A percentile compares a stretch with the other conserved stretches of the same genome.
These are phyloP conservation scores for Fistulinella prunicolor DNA, from an alignment of 768 basidiomycete species.

Conservation along the genomic window DNA sequence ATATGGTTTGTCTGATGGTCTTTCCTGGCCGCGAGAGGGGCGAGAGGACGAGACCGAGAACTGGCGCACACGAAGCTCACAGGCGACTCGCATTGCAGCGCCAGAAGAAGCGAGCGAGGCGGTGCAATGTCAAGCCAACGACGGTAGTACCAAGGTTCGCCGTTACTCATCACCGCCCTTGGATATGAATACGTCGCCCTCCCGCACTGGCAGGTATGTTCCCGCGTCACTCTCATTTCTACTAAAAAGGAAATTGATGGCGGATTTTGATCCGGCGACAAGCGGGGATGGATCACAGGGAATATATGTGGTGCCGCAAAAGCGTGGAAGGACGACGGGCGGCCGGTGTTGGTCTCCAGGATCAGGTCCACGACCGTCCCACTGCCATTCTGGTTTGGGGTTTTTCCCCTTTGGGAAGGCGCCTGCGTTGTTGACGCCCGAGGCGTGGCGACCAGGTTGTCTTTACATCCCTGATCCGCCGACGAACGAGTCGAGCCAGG, in stretches of 20 bases:
- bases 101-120: not conserved
- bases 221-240: no score
- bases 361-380: not conserved
- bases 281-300: slow-evolving; percentile 3
- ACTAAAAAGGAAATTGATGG: no score
- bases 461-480: slow-evolving; percentile 13
- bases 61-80: slow-evolving; percentile 12
- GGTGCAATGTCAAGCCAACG: not conserved
- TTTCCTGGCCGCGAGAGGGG: slow-evolving; percentile 1
- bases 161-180: slow-evolving; percentile 6
- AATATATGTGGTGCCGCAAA: slow-evolving; percentile 22
- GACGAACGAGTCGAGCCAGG: slow-evolving; percentile 4
- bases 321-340: not conserved
- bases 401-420: slow-evolving; percentile 9
- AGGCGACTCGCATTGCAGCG: not conserved
- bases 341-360: not conserved
- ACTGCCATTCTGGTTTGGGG: not conserved
- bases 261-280: no score
- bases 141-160: slow-evolving; percentile 1
- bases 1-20: not conserved
- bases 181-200: not conserved
- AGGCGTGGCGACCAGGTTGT: slow-evolving; percentile 12
- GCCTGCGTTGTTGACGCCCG: slow-evolving; percentile 8
- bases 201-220: slow-evolving; percentile 3
- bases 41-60: slow-evolving; percentile 5